Base-by-base conservation (phyloP, 257 asterid species). In the Rauvolfia tetraphylla region DNA sequence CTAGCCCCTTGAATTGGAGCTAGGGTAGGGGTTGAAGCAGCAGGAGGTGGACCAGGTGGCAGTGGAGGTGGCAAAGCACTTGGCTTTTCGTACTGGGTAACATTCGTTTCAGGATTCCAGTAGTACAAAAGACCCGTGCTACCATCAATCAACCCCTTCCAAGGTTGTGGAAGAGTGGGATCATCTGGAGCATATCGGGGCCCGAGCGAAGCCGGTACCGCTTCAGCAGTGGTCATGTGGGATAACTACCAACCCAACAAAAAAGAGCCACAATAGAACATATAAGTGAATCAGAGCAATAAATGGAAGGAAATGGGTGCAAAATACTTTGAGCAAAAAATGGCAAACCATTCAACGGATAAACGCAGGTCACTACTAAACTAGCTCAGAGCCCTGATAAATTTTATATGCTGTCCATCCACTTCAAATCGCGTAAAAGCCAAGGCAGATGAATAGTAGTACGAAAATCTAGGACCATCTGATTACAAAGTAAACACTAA, bases 101-200 rank as follows among this genome's bases (percentile, higher is more conserved):
- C 89, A 77, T 87, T 89, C 13, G 97, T 94, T 84, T 94, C 97
- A 22, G 93, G 96, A 85, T 94, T 94, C 98, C 98, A 94, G 78
- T 87, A 94, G 81, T 94, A 94, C 73, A 90, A 42, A 29, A 83
- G 51, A 59, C 92, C 93, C 0, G 96, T 85, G 75, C 87, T 88
- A 81, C 96, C 96, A 81, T 94, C 98, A 76, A 94, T 88, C 71
- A 94, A 86, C 53, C 96, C 96, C 85, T 94, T 92, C 97, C 98
- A 94, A 9, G 97, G 98, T 79, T 89, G 97, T 11, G 98, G 97
- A 65, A 92, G 80, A 63, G 92, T 87, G 27, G 97, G 97, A 81
- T 94, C 98, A 62, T 94, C 97, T 0, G 97, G 96, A 68, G 97
- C 97, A 82, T 89, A 94, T 39, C 97, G 91, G 5, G 97, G 97